A percentile compares a stretch with the other conserved stretches of the same genome.
Evolutionary conservation across 1,284 basidiomycete species (phyloP).

Genomic region (Spongispora temasekensis): DNA sequence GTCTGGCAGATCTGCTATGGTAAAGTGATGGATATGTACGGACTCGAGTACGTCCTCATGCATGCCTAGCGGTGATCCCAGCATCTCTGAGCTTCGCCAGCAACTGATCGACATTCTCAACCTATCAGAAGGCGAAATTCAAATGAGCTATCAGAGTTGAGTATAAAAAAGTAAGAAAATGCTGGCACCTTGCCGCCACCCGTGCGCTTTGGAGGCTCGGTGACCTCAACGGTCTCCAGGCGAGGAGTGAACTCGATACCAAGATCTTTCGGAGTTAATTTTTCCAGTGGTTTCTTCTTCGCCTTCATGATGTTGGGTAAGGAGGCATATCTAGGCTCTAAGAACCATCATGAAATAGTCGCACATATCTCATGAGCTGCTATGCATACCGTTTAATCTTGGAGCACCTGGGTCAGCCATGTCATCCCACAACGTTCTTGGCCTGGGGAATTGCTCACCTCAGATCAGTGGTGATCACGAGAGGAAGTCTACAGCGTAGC

Average conservation of each 20-base stretch:
- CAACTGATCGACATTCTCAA: conserved; percentile 87
- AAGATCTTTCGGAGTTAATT: conserved; percentile 79
- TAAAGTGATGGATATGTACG: conserved; percentile 11
- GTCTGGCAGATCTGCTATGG: conserved; percentile 2
- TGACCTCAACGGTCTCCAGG: conserved; percentile 88
- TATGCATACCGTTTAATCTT: conserved; percentile 58
- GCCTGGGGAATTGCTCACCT: conserved; percentile 53
- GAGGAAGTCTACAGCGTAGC: conserved; percentile 78
- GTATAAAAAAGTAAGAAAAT: neutral
- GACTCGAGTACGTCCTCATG: conserved; percentile 12
- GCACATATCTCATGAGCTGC: neutral
- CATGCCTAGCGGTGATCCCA: conserved; percentile 60
- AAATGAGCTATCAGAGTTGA: neutral
- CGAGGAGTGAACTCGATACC: conserved; percentile 81
- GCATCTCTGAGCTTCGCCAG: conserved; percentile 90
- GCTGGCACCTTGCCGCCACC: conserved; percentile 85
- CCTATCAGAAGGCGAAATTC: conserved; percentile 41
- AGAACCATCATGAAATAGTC: neutral
- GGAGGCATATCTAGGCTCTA: conserved; percentile 93
- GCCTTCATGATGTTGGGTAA: conserved; percentile 98
- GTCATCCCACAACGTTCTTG: conserved; percentile 1
- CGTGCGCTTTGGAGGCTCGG: conserved; percentile 87
- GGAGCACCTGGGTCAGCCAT: conserved; percentile 2
- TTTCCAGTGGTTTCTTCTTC: conserved; percentile 97
- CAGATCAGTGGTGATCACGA: conserved; percentile 93